Evolutionary conservation across 306 rosid genomes (phyloP).

Genomic region (Hylodesmum podocarpum): DNA sequence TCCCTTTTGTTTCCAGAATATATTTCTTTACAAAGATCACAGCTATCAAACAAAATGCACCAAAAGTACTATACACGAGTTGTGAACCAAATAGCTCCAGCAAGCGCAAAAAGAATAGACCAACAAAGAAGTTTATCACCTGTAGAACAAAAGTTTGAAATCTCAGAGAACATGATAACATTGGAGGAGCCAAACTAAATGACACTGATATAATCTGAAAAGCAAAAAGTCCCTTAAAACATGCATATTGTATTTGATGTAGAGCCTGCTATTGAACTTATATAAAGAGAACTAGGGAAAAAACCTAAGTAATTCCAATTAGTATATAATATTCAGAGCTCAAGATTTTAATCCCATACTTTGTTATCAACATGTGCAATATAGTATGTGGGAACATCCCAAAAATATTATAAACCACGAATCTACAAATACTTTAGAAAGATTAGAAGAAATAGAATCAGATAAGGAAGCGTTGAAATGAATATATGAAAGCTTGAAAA

Average conservation of each 20-base stretch:
- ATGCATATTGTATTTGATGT: constrained; percentile 3
- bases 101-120: constrained; percentile 67
- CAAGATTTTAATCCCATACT: neutral
- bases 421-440: neutral
- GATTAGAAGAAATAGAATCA: neutral
- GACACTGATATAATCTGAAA: neutral
- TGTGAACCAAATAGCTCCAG: constrained; percentile 73
- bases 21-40: constrained; percentile 71
- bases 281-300: neutral
- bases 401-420: neutral
- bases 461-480: constrained; percentile 6
- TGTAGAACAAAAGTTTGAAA: constrained; percentile 36
- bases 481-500: constrained; percentile 23
- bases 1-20: constrained; percentile 85
- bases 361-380: neutral
- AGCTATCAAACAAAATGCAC: constrained; percentile 54
- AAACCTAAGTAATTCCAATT: neutral
- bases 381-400: neutral
- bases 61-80: constrained; percentile 56
- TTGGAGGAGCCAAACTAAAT: constrained; percentile 1
- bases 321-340: neutral
- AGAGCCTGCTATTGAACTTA: neutral
- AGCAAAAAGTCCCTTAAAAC: neutral
- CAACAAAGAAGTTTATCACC: constrained; percentile 85
- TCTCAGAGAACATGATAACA: neutral